Conservation (phyloP, 768 basidiomycete species). For the Xerocomus spinulosus region DNA sequence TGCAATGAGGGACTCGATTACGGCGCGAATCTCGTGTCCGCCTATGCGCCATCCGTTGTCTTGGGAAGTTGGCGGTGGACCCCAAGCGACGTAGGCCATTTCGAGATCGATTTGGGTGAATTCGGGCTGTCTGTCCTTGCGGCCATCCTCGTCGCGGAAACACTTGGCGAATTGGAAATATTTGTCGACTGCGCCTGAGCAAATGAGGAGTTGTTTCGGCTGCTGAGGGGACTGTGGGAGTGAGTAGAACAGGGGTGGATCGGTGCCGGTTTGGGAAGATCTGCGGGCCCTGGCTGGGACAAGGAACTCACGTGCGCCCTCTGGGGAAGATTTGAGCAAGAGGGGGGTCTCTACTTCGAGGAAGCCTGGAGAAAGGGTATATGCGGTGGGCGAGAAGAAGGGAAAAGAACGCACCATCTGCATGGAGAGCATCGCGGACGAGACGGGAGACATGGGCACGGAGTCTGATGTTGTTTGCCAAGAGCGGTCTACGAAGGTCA, state of each 20-base stretch:
- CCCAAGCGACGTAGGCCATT: slow-evolving; percentile 93
- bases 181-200: slow-evolving; percentile 82
- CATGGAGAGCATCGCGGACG: slow-evolving; percentile 66
- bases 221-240: slow-evolving; percentile 94
- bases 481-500: slow-evolving; percentile 72
- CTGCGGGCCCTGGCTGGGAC: slow-evolving; percentile 66
- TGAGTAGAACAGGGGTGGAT: slow-evolving; percentile 66
- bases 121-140: slow-evolving; percentile 93
- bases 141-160: slow-evolving; percentile 93
- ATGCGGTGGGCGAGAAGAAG: slow-evolving; percentile 10
- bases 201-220: slow-evolving; percentile 89
- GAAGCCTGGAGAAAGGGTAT: slow-evolving; percentile 54
- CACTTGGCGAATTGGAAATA: slow-evolving; percentile 94
- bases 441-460: slow-evolving; percentile 79
- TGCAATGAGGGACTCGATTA: slow-evolving; percentile 71
- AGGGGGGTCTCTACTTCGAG: slow-evolving; percentile 92
- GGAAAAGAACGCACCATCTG: slow-evolving; percentile 50
- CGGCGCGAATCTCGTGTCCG: slow-evolving; percentile 72
- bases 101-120: slow-evolving; percentile 97
- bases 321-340: slow-evolving; percentile 85
- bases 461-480: slow-evolving; percentile 76
- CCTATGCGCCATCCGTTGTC: slow-evolving; percentile 74
- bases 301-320: slow-evolving; percentile 91
- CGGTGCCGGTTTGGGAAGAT: slow-evolving; percentile 26
- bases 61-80: slow-evolving; percentile 25